phyloP scores from a whole-genome alignment of 495 filamentous ascomycete genomes.

The Xylaria castorea region DNA sequence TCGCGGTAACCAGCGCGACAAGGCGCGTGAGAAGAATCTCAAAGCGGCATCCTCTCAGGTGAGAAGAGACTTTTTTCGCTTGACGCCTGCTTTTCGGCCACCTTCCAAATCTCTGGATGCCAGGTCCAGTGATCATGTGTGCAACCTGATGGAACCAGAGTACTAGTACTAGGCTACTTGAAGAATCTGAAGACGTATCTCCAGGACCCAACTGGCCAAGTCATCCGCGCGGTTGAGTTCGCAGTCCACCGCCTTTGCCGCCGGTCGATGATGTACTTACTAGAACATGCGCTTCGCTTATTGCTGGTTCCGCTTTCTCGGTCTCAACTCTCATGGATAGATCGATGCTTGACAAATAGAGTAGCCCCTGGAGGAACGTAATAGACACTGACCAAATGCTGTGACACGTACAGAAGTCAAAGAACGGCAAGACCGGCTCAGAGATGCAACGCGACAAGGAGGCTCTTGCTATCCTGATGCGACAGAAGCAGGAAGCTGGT shows the following conservation, averaged over 20 bases:
- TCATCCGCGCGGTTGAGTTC: slow-evolving; percentile 16
- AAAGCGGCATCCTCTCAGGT: slow-evolving; percentile 67
- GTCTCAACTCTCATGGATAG: neutral
- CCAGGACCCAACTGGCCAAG: neutral
- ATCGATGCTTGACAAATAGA: slow-evolving; percentile 14
- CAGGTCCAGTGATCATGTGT: neutral
- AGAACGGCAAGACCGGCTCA: slow-evolving; percentile 64
- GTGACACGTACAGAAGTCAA: slow-evolving; percentile 63
- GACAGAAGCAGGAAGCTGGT: slow-evolving; percentile 88
- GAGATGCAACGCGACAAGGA: slow-evolving; percentile 79
- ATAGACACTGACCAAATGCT: slow-evolving; percentile 29
- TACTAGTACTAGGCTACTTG: neutral
- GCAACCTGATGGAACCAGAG: neutral
- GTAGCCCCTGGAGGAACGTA: slow-evolving; percentile 3
- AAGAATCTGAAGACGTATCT: neutral
- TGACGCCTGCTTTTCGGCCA: slow-evolving; percentile 24
- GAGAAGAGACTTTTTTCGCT: slow-evolving; percentile 36
- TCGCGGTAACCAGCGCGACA: slow-evolving; percentile 92
- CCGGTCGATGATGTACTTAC: slow-evolving; percentile 1
- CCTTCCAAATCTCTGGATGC: slow-evolving; percentile 5
- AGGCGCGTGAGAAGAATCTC: slow-evolving; percentile 80
- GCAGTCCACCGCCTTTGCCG: neutral
- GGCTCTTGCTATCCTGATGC: slow-evolving; percentile 80
- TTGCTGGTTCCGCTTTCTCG: neutral
- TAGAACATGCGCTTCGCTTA: neutral